Base-by-base conservation (phyloP, 148 eudicot species). In the Vaccinium darrowii region DNA sequence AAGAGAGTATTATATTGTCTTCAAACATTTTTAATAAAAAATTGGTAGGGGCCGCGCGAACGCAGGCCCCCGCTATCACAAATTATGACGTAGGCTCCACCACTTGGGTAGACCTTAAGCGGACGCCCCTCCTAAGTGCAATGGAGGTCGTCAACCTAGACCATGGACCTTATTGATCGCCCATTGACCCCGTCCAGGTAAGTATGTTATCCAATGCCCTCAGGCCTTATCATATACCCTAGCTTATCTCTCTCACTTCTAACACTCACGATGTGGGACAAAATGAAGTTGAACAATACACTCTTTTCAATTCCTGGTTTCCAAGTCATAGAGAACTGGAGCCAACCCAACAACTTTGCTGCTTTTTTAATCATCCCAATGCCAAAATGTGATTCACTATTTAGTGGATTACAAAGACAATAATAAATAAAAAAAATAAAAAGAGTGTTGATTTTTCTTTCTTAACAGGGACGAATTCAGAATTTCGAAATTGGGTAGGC, bases 161-260 rank as follows among this genome's bases (percentile, higher is more conserved):
- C 93, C 86, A 91, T 90, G 92, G 90, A 86, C 86, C 91, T 88
- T 87, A 73, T 50, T 90, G 95, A 92, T 90, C 87, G 8, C 89
- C 91, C 92, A 91, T 86, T 62, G 83, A 90, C 92, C 93, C 93
- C 93, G 91, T 92, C 94, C 94, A 92, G 94, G 94, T 91, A 92
- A 90, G 93, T 91, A 90, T 87, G 90, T 84, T 78, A 13, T 1
- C 1, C 0, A 1, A 3, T 27, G 2, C 16, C 74, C 39, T 11
- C 15, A n/a, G 0, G 39, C 39, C 39, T 36, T 36, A 36, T 36
- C 2, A 36, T 36, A 36, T 69, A 69, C 18, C 74, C 18, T 39
- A 13, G 16, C 74, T 5, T 4, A 6, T 27, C 47, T 30, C 74
- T 12, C 18, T 30, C 39, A 12, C 74, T 30, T 27, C 74, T 0